phyloP scores from a whole-genome alignment of 306 rosid genomes.

The Trichosanthes cucumerina region DNA sequence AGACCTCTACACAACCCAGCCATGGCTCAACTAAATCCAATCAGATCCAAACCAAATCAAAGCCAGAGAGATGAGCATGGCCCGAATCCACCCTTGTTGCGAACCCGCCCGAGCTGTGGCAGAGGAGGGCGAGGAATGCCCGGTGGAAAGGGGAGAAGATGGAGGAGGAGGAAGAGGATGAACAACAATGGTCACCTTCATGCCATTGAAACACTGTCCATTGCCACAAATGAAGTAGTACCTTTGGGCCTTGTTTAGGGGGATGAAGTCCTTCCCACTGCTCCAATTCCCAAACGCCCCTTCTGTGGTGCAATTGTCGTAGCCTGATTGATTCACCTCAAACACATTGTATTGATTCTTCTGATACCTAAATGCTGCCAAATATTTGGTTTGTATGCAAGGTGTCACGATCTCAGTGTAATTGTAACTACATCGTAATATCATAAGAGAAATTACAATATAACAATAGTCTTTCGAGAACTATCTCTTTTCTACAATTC shows the following conservation, averaged over 20 bases:
- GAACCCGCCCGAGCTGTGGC: not conserved
- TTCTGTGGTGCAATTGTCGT: constrained; percentile 80
- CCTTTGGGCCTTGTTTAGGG: constrained; percentile 38
- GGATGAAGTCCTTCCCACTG: constrained; percentile 83
- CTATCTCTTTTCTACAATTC: too few species aligned
- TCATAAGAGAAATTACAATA: too few species aligned
- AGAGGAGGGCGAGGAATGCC: constrained; percentile 8
- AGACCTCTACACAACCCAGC: not conserved
- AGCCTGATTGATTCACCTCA: constrained; percentile 79
- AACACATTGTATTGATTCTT: constrained; percentile 90
- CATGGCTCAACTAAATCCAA: constrained; percentile 15
- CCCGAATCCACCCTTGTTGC: not conserved
- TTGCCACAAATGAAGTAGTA: constrained; percentile 83
- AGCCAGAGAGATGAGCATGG: not conserved
- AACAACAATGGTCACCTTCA: constrained; percentile 67
- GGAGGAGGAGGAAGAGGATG: constrained; percentile 59
- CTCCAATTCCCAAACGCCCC: constrained; percentile 83
- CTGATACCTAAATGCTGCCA: constrained; percentile 72
- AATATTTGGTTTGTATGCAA: not conserved
- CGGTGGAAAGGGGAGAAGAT: constrained; percentile 13
- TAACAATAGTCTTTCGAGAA: too few species aligned
- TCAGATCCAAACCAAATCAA: constrained; percentile 12
- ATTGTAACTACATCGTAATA: too few species aligned
- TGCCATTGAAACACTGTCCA: constrained; percentile 77
- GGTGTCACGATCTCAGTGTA: not conserved